Conservation (phyloP, 2,329 filamentous ascomycete species). For the Talaromyces funiculosus region DNA sequence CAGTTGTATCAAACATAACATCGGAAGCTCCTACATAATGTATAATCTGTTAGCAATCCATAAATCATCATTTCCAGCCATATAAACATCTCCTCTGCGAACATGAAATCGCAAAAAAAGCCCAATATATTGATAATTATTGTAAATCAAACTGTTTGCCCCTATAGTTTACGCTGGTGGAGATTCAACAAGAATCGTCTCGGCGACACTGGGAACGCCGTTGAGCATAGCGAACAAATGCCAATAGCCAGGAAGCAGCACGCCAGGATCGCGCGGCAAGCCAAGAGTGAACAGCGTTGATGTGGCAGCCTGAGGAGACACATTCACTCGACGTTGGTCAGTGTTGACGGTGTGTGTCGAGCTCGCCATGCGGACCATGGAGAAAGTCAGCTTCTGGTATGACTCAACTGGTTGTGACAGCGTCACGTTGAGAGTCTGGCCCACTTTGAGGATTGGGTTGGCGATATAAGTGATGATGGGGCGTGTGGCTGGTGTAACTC, state of each 20-base stretch:
- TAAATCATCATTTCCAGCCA: not conserved
- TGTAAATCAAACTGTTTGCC: not conserved
- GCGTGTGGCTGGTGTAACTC: conserved; percentile 32
- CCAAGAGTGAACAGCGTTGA: conserved; percentile 33
- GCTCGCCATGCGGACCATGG: conserved; percentile 46
- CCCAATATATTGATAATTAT: not conserved
- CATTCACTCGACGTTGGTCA: conserved; percentile 50
- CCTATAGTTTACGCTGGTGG: not conserved
- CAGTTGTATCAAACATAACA: not conserved
- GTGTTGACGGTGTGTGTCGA: conserved; percentile 53
- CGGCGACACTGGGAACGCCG: conserved; percentile 45
- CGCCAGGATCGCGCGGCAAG: conserved; percentile 45
- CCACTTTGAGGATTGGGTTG: conserved; percentile 25
- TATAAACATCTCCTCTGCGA: not conserved
- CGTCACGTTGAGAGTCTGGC: conserved; percentile 29
- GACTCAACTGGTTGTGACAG: conserved; percentile 23
- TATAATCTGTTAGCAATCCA: not conserved
- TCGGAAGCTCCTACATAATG: not conserved
- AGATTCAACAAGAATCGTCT: conserved; percentile 33
- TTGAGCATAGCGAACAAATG: conserved; percentile 47
- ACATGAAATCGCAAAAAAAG: not conserved
- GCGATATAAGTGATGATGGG: conserved; percentile 39
- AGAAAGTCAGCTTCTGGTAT: conserved; percentile 23
- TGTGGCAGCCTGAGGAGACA: conserved; percentile 29
- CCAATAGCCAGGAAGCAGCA: conserved; percentile 50